Evolutionary conservation across 495 filamentous ascomycete species (phyloP).

Genomic region (Tetracladium marchalianum): DNA sequence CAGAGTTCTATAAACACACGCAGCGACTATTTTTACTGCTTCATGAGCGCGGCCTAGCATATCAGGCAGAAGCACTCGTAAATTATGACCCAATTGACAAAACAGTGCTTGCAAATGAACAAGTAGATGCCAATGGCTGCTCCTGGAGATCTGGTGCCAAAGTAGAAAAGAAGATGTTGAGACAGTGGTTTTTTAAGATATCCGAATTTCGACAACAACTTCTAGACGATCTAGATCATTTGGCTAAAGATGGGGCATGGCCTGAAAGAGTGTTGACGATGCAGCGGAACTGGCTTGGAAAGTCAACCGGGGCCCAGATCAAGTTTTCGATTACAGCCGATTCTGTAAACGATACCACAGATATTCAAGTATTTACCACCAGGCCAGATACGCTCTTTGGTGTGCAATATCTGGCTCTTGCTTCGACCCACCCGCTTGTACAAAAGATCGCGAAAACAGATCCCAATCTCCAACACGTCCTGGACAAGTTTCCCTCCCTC

Average conservation of each 20-base stretch:
- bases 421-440: conserved; percentile 64
- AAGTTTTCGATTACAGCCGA: conserved; percentile 49
- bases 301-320: conserved; percentile 60
- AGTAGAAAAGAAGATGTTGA: conserved; percentile 67
- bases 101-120: conserved; percentile 85
- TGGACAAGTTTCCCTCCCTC: conserved; percentile 50
- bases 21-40: conserved; percentile 75
- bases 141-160: conserved; percentile 86
- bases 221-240: conserved; percentile 56
- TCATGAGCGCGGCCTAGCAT: conserved; percentile 61
- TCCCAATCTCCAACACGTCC: conserved; percentile 50
- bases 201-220: conserved; percentile 68
- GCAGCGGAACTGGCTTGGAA: conserved; percentile 86
- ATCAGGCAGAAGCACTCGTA: conserved; percentile 68
- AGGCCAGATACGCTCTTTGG: conserved; percentile 77
- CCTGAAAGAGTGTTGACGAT: conserved; percentile 72
- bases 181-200: conserved; percentile 88
- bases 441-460: conserved; percentile 46
- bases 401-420: conserved; percentile 75
- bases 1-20: conserved; percentile 80
- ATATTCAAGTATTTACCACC: conserved; percentile 72
- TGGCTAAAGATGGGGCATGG: conserved; percentile 57
- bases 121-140: conserved; percentile 72
- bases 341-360: conserved; percentile 21
- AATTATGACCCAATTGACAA: conserved; percentile 88